Base-by-base conservation (phyloP, 2,329 filamentous ascomycete genomes). In the Plenodomus tracheiphilus region DNA sequence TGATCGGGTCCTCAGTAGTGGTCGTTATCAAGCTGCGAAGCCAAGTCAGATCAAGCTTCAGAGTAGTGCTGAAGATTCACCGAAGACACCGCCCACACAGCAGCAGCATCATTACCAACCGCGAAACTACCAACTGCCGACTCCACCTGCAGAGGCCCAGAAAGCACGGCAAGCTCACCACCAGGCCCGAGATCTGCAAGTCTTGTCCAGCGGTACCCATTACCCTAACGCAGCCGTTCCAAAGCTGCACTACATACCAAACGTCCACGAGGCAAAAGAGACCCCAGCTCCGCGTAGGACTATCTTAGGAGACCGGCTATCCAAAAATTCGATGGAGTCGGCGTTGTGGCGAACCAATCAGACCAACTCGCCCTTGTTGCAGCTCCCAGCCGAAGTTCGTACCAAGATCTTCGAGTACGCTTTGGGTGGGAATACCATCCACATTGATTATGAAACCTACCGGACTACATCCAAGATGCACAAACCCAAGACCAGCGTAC, bases 401-500 rank as follows among this genome's bases (percentile, higher is more conserved):
- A 44, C 45, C 6, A 39, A 18, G 11, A 66, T 70, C 30, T 69
- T 62, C 34, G 48, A 48, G 4, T 59, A 58, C 22, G 43, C 40
- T 1, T 51, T 65, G 16, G 62, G 65, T 18, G 62, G 62, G 4
- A 59, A 61, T 10, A 65, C 61, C 10, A 67, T 69, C 43, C 46
- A 47, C 8, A 65, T 69, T 25, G 39, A 46, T 4, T 68, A 54
- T 28, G 37, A 59, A 38, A 68, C 51, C 13, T 69, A 66, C 43
- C 39, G 32, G 13, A 47, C 37, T 2, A 36, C 18, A 11, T 37
- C 39, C 3, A 35, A 37, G 16, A 35, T 42, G 16, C 21, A 49
- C 3, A 18, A 43, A 17, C 21, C 42, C 13, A 8, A 37, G 19
- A 30, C 8, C 4, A 34, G 51, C 15, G 18, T 49, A 2, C 59